Conservation (phyloP, 1,139 yeast genomes). For the Candida sp. region DNA sequence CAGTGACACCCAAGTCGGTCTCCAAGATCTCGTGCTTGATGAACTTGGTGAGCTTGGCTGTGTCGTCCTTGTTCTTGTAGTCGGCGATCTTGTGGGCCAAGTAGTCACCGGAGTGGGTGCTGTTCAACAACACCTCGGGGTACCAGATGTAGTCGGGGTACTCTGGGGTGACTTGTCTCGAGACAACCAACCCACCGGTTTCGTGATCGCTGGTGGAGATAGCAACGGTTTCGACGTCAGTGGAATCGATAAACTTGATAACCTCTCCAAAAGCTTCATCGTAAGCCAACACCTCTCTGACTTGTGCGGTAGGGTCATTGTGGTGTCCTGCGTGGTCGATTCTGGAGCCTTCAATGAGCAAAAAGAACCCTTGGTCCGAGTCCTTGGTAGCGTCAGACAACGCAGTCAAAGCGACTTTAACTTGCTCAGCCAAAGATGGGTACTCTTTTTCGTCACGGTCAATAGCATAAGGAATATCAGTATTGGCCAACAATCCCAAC, state of each 20-base stretch:
- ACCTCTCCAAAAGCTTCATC: constrained; percentile 79
- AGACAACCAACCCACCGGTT: constrained; percentile 82
- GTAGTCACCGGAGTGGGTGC: constrained; percentile 75
- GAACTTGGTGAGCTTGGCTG: constrained; percentile 39
- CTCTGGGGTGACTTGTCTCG: constrained; percentile 66
- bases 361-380: constrained; percentile 82
- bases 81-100: constrained; percentile 39
- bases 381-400: constrained; percentile 66
- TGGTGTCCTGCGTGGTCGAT: constrained; percentile 86
- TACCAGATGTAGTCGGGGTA: constrained; percentile 68
- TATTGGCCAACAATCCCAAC: constrained; percentile 69
- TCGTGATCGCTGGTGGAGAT: constrained; percentile 90
- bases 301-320: constrained; percentile 66
- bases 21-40: constrained; percentile 54
- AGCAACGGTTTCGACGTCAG: constrained; percentile 74
- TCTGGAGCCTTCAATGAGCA: constrained; percentile 85
- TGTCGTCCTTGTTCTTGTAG: constrained; percentile 27
- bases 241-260: constrained; percentile 61
- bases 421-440: constrained; percentile 80
- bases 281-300: constrained; percentile 55
- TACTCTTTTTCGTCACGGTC: constrained; percentile 61
- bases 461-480: constrained; percentile 79
- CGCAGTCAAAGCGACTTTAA: constrained; percentile 69
- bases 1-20: constrained; percentile 61
- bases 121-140: constrained; percentile 73